Percentiles rank a stretch among this genome's conserved stretches.
phyloP scores from a whole-genome alignment of 768 basidiomycete genomes.

The Termitomyces sp. region DNA sequence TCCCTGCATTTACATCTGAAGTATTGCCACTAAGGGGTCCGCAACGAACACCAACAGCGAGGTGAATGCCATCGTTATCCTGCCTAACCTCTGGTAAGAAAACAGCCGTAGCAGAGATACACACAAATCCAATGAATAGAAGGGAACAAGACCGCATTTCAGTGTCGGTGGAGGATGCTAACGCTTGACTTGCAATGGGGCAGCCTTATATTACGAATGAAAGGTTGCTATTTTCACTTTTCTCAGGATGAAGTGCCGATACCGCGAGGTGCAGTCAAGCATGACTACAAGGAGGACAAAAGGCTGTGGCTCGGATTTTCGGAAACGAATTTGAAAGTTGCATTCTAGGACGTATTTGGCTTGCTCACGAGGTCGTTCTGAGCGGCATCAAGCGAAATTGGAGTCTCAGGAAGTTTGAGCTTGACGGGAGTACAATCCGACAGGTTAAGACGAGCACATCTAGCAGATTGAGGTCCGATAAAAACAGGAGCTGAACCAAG shows the following conservation, averaged over 20 bases:
- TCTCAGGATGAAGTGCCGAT: neutral
- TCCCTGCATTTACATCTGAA: conserved; percentile 49
- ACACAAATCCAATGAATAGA: neutral
- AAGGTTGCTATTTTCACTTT: neutral
- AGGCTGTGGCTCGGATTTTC: neutral
- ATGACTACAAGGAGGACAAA: neutral
- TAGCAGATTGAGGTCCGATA: neutral
- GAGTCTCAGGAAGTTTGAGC: neutral
- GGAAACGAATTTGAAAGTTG: neutral
- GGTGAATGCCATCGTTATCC: conserved; percentile 34
- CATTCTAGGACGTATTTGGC: neutral
- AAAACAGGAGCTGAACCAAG: neutral
- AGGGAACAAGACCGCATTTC: neutral
- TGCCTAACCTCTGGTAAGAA: neutral
- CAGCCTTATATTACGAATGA: neutral
- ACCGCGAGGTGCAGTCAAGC: neutral
- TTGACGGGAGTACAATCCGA: neutral
- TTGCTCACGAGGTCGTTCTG: neutral
- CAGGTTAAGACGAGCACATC: neutral
- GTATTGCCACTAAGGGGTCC: conserved; percentile 37
- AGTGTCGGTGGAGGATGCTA: neutral
- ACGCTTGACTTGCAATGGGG: neutral
- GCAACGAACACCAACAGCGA: conserved; percentile 47
- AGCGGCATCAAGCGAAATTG: neutral
- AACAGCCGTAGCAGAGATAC: neutral